Conservation (phyloP, 2,329 filamentous ascomycete genomes). For the Pyrenophora seminiperda region DNA sequence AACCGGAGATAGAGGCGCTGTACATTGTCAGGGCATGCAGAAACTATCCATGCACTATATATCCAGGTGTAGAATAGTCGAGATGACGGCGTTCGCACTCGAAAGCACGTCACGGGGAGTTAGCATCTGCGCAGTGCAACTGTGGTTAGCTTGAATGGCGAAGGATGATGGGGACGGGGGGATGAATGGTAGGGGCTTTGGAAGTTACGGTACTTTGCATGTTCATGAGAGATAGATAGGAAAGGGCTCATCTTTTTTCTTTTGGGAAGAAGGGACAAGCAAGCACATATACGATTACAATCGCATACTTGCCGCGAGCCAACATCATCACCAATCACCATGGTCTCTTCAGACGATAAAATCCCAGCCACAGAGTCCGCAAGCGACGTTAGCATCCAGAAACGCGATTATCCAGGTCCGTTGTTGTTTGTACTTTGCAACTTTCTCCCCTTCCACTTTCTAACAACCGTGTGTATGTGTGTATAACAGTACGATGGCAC, state of each 20-base stretch:
- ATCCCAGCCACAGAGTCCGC: slow-evolving; percentile 23
- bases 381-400: slow-evolving; percentile 23
- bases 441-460: too few species aligned
- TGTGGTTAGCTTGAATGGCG: not conserved
- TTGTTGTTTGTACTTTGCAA: not conserved
- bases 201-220: not conserved
- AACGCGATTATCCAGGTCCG: slow-evolving; percentile 35
- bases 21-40: not conserved
- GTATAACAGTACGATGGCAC: slow-evolving; percentile 65
- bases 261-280: too few species aligned
- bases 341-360: slow-evolving; percentile 18
- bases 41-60: too few species aligned
- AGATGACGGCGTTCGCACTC: too few species aligned
- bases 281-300: too few species aligned
- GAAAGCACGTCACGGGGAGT: too few species aligned
- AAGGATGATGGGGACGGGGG: not conserved
- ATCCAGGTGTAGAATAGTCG: too few species aligned
- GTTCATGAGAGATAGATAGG: not conserved
- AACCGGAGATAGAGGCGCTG: not conserved
- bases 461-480: not conserved
- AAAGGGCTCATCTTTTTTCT: too few species aligned
- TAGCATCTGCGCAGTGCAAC: not conserved
- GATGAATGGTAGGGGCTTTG: not conserved
- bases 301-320: too few species aligned
- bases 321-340: slow-evolving; percentile 1